phyloP scores from a whole-genome alignment of 805 yeast species.

The Myxozyma vanderwaltii region DNA sequence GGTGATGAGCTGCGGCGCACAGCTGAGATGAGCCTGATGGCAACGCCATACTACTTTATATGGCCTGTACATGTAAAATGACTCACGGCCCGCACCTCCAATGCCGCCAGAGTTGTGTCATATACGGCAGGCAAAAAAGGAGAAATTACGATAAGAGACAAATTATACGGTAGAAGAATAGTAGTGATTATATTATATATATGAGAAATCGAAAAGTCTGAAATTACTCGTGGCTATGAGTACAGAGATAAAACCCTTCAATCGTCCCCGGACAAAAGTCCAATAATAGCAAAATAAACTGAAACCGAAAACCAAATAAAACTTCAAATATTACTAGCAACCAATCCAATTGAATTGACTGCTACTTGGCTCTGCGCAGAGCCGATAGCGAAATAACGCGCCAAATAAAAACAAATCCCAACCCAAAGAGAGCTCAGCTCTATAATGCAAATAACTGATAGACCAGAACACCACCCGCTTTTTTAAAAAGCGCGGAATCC shows the following conservation, averaged over 20 bases:
- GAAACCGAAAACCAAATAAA: not conserved
- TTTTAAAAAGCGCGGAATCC: slow-evolving; percentile 11
- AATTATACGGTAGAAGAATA: too few relatives aligned
- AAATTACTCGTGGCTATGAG: not conserved
- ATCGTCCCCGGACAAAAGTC: not conserved
- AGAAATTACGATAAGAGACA: slow-evolving; percentile 38
- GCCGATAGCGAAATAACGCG: not conserved
- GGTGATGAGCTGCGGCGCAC: too few relatives aligned
- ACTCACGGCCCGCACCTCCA: too few relatives aligned
- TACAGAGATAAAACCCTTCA: not conserved
- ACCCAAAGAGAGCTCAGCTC: not conserved
- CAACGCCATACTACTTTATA: too few relatives aligned
- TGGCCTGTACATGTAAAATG: too few relatives aligned
- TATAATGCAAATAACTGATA: not conserved
- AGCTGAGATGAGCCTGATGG: too few relatives aligned
- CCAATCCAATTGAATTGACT: not conserved
- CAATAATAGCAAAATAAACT: not conserved
- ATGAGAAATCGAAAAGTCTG: not conserved
- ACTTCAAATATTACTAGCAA: not conserved
- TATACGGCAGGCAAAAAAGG: too few relatives aligned
- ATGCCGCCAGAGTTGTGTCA: too few relatives aligned
- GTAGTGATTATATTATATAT: slow-evolving; percentile 5
- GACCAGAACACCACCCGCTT: slow-evolving; percentile 1
- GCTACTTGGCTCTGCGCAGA: not conserved
- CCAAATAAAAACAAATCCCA: not conserved